phyloP scores from a whole-genome alignment of 192 early-diverging fungal species.

The Dissophora ornata region DNA sequence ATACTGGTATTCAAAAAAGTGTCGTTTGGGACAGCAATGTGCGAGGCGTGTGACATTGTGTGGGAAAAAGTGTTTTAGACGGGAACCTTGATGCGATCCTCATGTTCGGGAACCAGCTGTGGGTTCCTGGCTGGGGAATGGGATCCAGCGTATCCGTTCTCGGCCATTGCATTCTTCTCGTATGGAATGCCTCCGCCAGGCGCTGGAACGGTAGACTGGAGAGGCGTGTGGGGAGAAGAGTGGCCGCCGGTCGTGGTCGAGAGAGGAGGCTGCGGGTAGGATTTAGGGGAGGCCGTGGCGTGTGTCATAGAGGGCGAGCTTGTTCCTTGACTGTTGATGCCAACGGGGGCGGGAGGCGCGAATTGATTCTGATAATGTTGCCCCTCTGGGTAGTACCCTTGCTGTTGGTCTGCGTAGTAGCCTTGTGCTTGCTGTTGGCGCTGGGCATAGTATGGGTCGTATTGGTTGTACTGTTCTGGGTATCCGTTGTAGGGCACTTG shows the following conservation, averaged over 20 bases:
- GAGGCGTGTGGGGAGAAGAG: conserved; percentile 17
- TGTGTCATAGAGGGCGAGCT: conserved; percentile 26
- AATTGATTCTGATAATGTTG: conserved; percentile 15
- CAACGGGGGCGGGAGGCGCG: conserved; percentile 3
- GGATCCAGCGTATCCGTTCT: conserved; percentile 5
- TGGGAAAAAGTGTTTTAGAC: no score
- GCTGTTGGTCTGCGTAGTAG: conserved; percentile 17
- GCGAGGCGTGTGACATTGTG: no score
- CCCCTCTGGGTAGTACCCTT: conserved; percentile 3
- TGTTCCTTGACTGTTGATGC: not conserved
- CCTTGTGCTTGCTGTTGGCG: conserved; percentile 3
- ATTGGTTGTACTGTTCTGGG: conserved; percentile 30
- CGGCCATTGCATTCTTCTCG: conserved; percentile 16
- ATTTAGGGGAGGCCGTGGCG: conserved; percentile 3
- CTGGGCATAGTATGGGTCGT: conserved; percentile 42
- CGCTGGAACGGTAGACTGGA: not conserved
- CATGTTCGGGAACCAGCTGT: conserved; percentile 18
- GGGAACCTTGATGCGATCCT: conserved; percentile 17
- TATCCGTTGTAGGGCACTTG: conserved; percentile 20
- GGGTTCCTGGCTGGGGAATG: conserved; percentile 21
- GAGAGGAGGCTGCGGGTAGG: conserved; percentile 26
- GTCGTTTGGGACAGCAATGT: no score
- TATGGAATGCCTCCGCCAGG: not conserved
- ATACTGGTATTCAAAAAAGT: no score
- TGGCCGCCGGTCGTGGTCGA: no score